Evolutionary conservation across 352 stramenopile genomes (phyloP), one percentile per base, ranked within the genome.

Genomic region (Sclerospora graminicola): DNA sequence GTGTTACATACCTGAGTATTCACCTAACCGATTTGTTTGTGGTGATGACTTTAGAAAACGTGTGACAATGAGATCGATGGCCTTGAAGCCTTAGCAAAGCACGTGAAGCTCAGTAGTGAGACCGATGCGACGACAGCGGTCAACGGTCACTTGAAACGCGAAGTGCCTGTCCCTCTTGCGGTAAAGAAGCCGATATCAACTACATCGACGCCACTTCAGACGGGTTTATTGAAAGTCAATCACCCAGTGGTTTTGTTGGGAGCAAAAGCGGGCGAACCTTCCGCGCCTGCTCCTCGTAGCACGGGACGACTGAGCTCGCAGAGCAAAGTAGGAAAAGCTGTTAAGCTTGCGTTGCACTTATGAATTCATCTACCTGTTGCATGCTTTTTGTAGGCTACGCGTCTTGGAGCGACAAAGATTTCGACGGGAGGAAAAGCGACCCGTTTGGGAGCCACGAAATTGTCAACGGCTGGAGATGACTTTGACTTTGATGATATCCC

Each of bases 401-500:
- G 53, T 49, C 40, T 63, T 4, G 57, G 57, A 35, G 49, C 48
- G 8, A 69, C 54, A 14, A 82, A 72, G 42, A 20, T 66, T 24
- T 60, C 57, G 5, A 63, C 48, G 5, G 48, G 57, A 13, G 36
- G 48, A 16, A 82, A 80, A 15, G 47, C 66, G 9, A 87, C 69
- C n/a, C 66, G 69, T 27, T 51, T 81, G 4, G 66, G 69, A 29
- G 82, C 76, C 13, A 90, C 77, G 0, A 94, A 94, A 60, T 54
- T 93, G 36, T 88, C 70, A 23, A 71, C 57, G 4, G 64, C 63
- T 8, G 53, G 24, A 7, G 64, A 63, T 10, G 79, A 92, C 51
- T 94, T 94, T 61, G 82, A 94, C 48, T 94, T 94, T 51, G 82
- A 94, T 43, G 79, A 88, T 39, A 90, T 94, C 31, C 77, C 77